A percentile compares a stretch with the other conserved stretches of the same genome.
Conservation (phyloP, 1,284 basidiomycete species). For the Neonothopanus nambi region DNA sequence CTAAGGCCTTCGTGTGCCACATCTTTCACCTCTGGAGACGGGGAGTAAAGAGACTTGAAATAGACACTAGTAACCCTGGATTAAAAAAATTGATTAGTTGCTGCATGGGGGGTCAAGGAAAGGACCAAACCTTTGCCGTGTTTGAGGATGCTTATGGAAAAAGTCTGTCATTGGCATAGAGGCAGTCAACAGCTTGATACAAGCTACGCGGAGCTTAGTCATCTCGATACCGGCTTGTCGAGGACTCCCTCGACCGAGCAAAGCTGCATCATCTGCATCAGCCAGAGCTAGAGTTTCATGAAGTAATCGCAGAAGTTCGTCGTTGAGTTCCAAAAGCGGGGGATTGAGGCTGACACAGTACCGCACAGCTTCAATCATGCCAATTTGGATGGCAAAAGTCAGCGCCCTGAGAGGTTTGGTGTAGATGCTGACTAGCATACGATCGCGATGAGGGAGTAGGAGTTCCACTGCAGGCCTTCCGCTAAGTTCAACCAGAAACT, state of each 20-base stretch:
- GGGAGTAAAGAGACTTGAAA: slow-evolving; percentile 98
- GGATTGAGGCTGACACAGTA: slow-evolving; percentile 87
- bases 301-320: slow-evolving; percentile 89
- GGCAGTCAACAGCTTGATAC: slow-evolving; percentile 90
- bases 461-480: slow-evolving; percentile 78
- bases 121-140: slow-evolving; percentile 76
- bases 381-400: slow-evolving; percentile 95
- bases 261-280: slow-evolving; percentile 89
- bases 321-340: slow-evolving; percentile 86
- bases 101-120: not conserved
- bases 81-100: not conserved
- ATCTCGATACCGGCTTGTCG: slow-evolving; percentile 86
- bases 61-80: slow-evolving; percentile 90
- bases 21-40: slow-evolving; percentile 91
- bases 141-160: slow-evolving; percentile 79
- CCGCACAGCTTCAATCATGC: slow-evolving; percentile 96
- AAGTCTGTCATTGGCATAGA: slow-evolving; percentile 96
- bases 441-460: slow-evolving; percentile 83
- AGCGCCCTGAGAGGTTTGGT: slow-evolving; percentile 96
- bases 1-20: slow-evolving; percentile 94
- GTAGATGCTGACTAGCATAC: slow-evolving; percentile 89
- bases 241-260: slow-evolving; percentile 74
- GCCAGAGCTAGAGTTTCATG: slow-evolving; percentile 95
- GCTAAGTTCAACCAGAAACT: slow-evolving; percentile 76
- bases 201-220: slow-evolving; percentile 91